Conservation (phyloP, 129 eudicot genomes). For the Arctium lappa region DNA sequence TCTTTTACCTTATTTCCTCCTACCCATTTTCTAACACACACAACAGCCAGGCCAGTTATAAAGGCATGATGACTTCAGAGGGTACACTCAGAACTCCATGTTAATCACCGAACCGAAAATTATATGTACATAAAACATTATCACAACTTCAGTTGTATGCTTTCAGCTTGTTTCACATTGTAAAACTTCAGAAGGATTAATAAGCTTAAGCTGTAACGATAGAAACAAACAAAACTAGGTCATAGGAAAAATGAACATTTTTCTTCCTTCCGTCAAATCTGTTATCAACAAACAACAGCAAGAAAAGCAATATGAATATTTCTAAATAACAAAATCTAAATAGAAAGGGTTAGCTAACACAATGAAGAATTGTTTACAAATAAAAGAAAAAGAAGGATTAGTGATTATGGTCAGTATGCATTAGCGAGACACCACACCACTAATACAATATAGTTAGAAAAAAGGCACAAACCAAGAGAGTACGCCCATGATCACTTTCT, state of each 20-base stretch:
- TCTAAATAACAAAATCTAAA: background rate
- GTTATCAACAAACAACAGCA: background rate
- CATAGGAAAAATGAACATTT: background rate
- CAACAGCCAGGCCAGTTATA: background rate
- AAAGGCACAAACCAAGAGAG: conserved; percentile 85
- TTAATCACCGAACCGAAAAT: background rate
- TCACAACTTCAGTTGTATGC: background rate
- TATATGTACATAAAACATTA: background rate
- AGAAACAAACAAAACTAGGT: background rate
- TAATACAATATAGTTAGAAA: conserved; percentile 37
- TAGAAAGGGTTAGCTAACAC: background rate
- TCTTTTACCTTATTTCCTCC: too few species aligned
- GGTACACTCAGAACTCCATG: background rate
- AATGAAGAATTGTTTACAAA: background rate
- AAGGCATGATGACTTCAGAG: background rate
- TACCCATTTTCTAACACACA: too few species aligned
- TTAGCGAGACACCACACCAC: background rate
- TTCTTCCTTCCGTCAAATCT: background rate
- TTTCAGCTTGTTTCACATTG: background rate
- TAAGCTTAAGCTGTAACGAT: background rate
- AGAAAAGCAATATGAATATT: background rate
- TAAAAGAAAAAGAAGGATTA: background rate
- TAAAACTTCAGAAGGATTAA: background rate
- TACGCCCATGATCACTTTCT: conserved; percentile 38
- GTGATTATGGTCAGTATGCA: conserved; percentile 1